phyloP scores from a whole-genome alignment of 2,329 filamentous ascomycete species.

The Exserohilum turcica region DNA sequence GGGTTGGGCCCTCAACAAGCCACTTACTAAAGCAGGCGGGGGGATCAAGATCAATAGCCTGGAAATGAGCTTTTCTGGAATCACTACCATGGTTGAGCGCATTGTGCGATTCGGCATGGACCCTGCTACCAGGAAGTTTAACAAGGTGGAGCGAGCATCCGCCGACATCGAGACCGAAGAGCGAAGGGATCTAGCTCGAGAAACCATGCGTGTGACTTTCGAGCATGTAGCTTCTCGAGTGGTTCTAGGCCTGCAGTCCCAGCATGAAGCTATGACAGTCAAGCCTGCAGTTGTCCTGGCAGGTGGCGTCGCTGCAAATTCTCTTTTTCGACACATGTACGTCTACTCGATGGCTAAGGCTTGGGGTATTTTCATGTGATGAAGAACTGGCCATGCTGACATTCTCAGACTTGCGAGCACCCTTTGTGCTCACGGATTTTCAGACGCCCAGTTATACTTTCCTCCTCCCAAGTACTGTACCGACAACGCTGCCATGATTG shows the following conservation, averaged over 20 bases:
- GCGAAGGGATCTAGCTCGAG: slow-evolving; percentile 70
- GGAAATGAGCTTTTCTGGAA: slow-evolving; percentile 66
- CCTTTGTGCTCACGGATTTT: slow-evolving; percentile 70
- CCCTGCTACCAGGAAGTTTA: slow-evolving; percentile 32
- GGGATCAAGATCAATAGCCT: slow-evolving; percentile 40
- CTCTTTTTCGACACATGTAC: slow-evolving; percentile 71
- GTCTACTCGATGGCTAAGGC: slow-evolving; percentile 8
- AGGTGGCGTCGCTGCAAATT: slow-evolving; percentile 88
- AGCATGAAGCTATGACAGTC: background rate
- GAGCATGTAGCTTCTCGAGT: slow-evolving; percentile 83
- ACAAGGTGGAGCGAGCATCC: slow-evolving; percentile 37
- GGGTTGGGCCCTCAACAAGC: slow-evolving; percentile 72
- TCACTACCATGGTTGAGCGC: slow-evolving; percentile 68
- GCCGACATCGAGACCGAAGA: slow-evolving; percentile 61
- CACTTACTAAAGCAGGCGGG: slow-evolving; percentile 60
- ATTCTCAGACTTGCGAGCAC: slow-evolving; percentile 52
- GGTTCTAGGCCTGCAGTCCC: slow-evolving; percentile 66
- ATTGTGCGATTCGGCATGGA: slow-evolving; percentile 53
- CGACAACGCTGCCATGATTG: slow-evolving; percentile 98
- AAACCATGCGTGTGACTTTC: slow-evolving; percentile 80
- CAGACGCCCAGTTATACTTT: slow-evolving; percentile 66
- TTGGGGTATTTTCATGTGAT: background rate
- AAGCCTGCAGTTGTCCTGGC: slow-evolving; percentile 73
- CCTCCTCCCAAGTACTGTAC: slow-evolving; percentile 83
- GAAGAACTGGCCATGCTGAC: slow-evolving; percentile 11